These are phyloP conservation scores for Osmanthus fragrans DNA, from an alignment of 257 asterid genomes.

Conservation along the genomic window DNA sequence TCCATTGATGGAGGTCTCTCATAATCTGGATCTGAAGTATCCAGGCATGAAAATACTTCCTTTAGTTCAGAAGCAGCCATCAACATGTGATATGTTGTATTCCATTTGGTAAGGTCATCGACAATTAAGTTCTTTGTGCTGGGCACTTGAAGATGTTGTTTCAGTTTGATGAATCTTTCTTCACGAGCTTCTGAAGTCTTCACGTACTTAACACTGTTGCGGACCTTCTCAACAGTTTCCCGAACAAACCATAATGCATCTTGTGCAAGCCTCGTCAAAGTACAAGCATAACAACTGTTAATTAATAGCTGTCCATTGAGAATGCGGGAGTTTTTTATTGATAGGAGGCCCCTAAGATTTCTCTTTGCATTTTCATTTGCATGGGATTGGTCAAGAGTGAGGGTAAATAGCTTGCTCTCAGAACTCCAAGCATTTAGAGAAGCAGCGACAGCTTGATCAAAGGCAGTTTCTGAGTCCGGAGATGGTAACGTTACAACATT, in stretches of 20 bases:
- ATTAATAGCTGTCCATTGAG: constrained; percentile 72
- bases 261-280: constrained; percentile 60
- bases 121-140: constrained; percentile 51
- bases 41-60: constrained; percentile 74
- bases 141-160: constrained; percentile 81
- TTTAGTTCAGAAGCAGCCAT: constrained; percentile 71
- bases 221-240: constrained; percentile 55
- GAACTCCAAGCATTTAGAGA: constrained; percentile 69
- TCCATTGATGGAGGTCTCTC: constrained; percentile 43
- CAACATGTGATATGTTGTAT: constrained; percentile 84
- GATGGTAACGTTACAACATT: constrained; percentile 43
- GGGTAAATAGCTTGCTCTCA: constrained; percentile 52
- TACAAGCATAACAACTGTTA: constrained; percentile 64
- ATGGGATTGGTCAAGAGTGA: constrained; percentile 47
- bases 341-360: constrained; percentile 50
- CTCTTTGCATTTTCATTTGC: constrained; percentile 40
- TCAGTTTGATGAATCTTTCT: constrained; percentile 52
- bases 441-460: constrained; percentile 50
- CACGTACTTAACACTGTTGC: constrained; percentile 69
- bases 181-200: constrained; percentile 51
- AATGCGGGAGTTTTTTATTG: constrained; percentile 45
- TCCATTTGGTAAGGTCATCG: constrained; percentile 74
- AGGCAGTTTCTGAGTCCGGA: constrained; percentile 68
- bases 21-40: constrained; percentile 64
- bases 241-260: constrained; percentile 47